Conservation (phyloP, 257 asterid species). For the Coffea canephora region DNA sequence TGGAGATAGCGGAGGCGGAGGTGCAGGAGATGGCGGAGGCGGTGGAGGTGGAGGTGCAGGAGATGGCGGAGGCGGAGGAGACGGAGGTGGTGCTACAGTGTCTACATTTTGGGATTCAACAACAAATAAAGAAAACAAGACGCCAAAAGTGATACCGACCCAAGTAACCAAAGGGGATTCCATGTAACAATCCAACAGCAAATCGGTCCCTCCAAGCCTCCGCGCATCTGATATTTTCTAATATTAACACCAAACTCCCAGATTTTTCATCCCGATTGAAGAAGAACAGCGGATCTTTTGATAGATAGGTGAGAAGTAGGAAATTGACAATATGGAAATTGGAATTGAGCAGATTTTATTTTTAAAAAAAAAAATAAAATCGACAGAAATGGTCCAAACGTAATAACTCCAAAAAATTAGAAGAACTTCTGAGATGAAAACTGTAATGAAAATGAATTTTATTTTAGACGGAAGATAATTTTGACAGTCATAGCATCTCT, state of each 20-base stretch:
- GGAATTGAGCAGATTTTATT: neutral
- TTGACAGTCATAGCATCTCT: neutral
- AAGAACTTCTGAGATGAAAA: no score
- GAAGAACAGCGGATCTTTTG: neutral
- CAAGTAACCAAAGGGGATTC: slow-evolving; percentile 45
- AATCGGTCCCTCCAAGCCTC: slow-evolving; percentile 26
- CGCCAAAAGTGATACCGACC: slow-evolving; percentile 21
- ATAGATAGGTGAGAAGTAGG: neutral
- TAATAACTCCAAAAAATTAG: no score
- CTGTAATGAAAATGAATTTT: no score
- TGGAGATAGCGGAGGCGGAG: slow-evolving; percentile 20
- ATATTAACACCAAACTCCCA: slow-evolving; percentile 14
- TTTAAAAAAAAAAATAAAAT: no score
- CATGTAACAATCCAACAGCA: slow-evolving; percentile 36
- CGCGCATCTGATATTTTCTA: slow-evolving; percentile 38
- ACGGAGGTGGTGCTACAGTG: slow-evolving; percentile 20
- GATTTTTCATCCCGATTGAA: neutral
- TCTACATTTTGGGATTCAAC: slow-evolving; percentile 36
- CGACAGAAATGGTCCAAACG: neutral
- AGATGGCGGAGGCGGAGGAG: slow-evolving; percentile 8
- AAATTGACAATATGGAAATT: neutral
- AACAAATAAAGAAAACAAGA: slow-evolving; percentile 27
- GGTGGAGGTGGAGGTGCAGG: neutral
- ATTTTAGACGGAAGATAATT: no score
- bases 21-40: neutral